Base-by-base conservation (phyloP, 1,284 basidiomycete genomes). In the Cutaneotrichosporon sp. region DNA sequence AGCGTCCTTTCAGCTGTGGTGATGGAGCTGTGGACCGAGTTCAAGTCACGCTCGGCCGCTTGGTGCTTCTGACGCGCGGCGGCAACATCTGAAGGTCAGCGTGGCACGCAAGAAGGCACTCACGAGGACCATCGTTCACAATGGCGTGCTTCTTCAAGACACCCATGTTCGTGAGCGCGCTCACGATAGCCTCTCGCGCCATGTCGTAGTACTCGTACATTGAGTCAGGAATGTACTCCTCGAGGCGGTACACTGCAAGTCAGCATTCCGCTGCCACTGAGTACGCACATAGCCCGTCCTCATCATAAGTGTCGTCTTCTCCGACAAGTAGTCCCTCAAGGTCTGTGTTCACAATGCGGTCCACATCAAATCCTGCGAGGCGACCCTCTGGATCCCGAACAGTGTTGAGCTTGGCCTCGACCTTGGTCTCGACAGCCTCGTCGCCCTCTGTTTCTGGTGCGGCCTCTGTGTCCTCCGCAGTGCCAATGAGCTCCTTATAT, bases 181-280 rank as follows among this genome's bases (percentile, higher is more conserved):
- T 80, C 32, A 88, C 68, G 4, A 92, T 52, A 1, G 78, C 75
- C 52, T 86, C 81, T 19, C 85, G 84, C 60, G 88, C 70, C 11
- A 80, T 76, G 61, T 91, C 83, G 74, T 88, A 97, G 54, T 82
- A 79, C 0, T 89, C 87, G 38, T 87, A 72, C 12, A 92, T 61
- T 3, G 82, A 77, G 54, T 96, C 91, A 3, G 94, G 96, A 32
- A 98, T 79, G 75, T 97, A 97, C 25, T 87, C 82, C 42, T 85
- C 79, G 26, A 93, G 65, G 54, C 90, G 82, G 75, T 87, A 89
- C 42, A 94, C 90, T 92, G 68, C 14, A 24, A n/a, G 25, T 26
- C 37, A 37, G 31, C 50, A 34, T 34, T 47, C n/a, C 31, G 25
- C 49, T 19, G n/a, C 26, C 8, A 22, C 17, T n/a, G 8, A 7